These are phyloP conservation scores for Hypoxylon crocopeplum DNA, from an alignment of 495 filamentous ascomycete species.

Conservation along the genomic window DNA sequence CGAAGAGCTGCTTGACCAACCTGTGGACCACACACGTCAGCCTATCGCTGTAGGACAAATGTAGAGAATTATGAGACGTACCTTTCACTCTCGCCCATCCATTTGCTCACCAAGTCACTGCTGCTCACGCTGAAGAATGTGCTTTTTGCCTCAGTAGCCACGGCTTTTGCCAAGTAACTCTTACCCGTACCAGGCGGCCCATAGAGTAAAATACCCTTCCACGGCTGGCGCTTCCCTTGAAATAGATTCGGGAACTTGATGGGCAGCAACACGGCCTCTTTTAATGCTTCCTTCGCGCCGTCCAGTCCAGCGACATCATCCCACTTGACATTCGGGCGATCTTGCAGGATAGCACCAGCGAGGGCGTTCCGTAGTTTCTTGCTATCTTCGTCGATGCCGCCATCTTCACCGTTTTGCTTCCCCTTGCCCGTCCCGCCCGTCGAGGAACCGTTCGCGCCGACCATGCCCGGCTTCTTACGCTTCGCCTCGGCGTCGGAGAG, in stretches of 20 bases:
- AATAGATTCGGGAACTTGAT: slow-evolving; percentile 99
- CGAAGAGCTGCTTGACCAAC: slow-evolving; percentile 95
- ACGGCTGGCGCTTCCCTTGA: slow-evolving; percentile 94
- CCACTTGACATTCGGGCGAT: slow-evolving; percentile 95
- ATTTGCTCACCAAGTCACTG: slow-evolving; percentile 96
- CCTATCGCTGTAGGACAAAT: neutral
- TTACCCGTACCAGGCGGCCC: slow-evolving; percentile 97
- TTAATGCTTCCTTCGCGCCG: slow-evolving; percentile 92
- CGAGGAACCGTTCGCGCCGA: slow-evolving; percentile 86
- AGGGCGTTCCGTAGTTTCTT: slow-evolving; percentile 94
- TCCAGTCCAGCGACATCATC: slow-evolving; percentile 98
- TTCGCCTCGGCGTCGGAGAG: slow-evolving; percentile 79
- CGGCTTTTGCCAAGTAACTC: slow-evolving; percentile 94
- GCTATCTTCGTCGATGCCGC: slow-evolving; percentile 79
- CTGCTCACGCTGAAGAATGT: slow-evolving; percentile 99
- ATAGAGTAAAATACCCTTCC: slow-evolving; percentile 97
- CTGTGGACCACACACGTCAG: slow-evolving; percentile 51
- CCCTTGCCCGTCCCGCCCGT: slow-evolving; percentile 68
- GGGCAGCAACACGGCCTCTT: slow-evolving; percentile 95
- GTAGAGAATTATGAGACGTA: slow-evolving; percentile 49
- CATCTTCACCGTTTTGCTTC: slow-evolving; percentile 54
- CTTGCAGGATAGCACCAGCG: slow-evolving; percentile 88
- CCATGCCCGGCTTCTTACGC: slow-evolving; percentile 72
- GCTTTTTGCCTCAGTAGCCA: slow-evolving; percentile 97
- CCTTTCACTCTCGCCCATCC: slow-evolving; percentile 99